Base-by-base conservation (phyloP, 1,284 basidiomycete species). In the Ustilago curta region DNA sequence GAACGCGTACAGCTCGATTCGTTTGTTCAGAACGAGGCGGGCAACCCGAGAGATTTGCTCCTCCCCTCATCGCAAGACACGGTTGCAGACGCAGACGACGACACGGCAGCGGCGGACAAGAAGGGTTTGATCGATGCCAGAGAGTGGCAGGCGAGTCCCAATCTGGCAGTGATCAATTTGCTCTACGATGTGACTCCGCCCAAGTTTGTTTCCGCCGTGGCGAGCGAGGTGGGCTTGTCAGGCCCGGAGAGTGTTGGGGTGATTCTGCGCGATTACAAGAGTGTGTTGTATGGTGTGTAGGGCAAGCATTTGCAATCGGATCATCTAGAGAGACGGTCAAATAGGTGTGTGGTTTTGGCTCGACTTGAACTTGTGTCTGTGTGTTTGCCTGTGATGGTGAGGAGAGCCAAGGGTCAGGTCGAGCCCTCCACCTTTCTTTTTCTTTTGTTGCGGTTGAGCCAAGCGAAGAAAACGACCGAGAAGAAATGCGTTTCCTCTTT, bases 1-100 rank as follows among this genome's bases (percentile, higher is more conserved):
- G 97, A 99, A 79, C 90, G 91, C 37, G 92, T 99, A 37, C 91
- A 94, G 85, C 88, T 99, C 53, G 97, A 99, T 85, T 92, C 92
- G 32, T 94, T 99, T 75, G 94, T 93, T 31, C 94, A 93, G 85
- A 99, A 99, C 84, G 97, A 99, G 86, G 87, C 97, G 37, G 79
- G 78, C 16, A 76, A 78, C 27, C 70, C 78, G 27, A 45, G 56
- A 0, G 77, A 80, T 16, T 23, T 57, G 44, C 69, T 81, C 8
- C 58, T 83, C 8, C 59, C 66, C 2, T 40, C 59, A 1, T 52
- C 71, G 8, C 61, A 64, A 19, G 65, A 70, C 27, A 27, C 27
- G 27, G 3, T 27, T 23, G 37, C n/a, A 16, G 60, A 66, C 19
- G 37, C 23, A 14, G 59, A 58, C 2, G 49, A 50, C 23, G 58